A percentile compares a stretch with the other conserved stretches of the same genome.
Evolutionary conservation across 805 yeast species (phyloP).

Genomic region (Candida stauntonica): DNA sequence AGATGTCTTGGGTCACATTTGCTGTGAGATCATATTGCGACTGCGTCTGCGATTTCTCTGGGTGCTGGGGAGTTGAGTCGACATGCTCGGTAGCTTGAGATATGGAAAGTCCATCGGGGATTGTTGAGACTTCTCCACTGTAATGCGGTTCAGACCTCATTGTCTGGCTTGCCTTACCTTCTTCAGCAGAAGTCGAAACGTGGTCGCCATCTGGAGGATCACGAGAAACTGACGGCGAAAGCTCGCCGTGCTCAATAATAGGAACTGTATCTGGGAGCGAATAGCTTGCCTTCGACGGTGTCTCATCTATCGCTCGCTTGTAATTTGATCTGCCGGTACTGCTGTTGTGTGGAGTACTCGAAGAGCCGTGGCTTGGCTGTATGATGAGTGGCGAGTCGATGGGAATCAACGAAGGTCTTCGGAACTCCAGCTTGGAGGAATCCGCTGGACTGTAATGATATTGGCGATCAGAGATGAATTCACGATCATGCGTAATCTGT

Average conservation of each 20-base stretch:
- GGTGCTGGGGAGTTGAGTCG: not conserved
- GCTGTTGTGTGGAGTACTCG: not conserved
- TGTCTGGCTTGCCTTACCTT: no score
- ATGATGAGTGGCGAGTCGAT: constrained; percentile 2
- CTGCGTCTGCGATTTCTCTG: not conserved
- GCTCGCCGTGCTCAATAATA: no score
- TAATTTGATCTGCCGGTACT: not conserved
- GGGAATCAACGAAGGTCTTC: not conserved
- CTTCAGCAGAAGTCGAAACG: no score
- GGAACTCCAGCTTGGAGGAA: constrained; percentile 3
- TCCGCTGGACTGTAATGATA: constrained; percentile 6
- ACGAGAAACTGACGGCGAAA: no score
- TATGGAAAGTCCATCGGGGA: not conserved
- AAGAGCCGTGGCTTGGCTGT: not conserved
- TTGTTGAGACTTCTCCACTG: no score
- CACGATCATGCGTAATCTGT: constrained; percentile 11
- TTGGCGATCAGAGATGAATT: not conserved
- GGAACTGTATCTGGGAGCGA: no score
- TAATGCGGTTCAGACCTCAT: no score
- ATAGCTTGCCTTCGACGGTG: no score
- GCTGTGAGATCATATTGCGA: constrained; percentile 11
- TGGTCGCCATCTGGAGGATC: no score
- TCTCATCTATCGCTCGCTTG: no score
- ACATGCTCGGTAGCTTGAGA: not conserved
- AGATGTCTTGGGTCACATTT: constrained; percentile 26